Conservation (phyloP, 805 yeast genomes). For the Nakazawaea molendinolei region DNA sequence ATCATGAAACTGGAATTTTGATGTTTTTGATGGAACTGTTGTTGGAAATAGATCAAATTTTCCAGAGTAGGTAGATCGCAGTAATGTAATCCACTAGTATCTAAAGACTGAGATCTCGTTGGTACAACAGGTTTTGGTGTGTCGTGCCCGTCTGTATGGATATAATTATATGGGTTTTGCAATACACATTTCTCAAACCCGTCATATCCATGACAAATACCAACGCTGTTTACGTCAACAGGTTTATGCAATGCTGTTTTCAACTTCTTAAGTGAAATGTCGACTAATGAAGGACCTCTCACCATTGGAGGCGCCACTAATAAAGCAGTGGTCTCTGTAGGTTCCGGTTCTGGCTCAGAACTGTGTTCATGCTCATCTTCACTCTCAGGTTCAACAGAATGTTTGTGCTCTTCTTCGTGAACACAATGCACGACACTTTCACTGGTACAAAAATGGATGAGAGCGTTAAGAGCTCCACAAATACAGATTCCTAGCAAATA, state of each 20-base stretch:
- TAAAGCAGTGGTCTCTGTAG: slow-evolving; percentile 1
- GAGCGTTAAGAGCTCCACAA: slow-evolving; percentile 53
- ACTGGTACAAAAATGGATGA: slow-evolving; percentile 70
- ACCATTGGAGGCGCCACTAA: slow-evolving; percentile 6
- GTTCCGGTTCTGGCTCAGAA: background rate
- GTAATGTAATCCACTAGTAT: slow-evolving; percentile 18
- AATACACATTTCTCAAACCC: slow-evolving; percentile 15
- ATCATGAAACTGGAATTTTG: slow-evolving; percentile 24
- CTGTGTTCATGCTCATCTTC: background rate
- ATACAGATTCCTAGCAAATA: slow-evolving; percentile 47
- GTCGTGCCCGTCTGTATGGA: background rate
- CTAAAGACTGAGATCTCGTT: too few relatives aligned
- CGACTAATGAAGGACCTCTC: slow-evolving; percentile 20
- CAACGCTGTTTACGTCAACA: slow-evolving; percentile 1
- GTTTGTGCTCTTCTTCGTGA: slow-evolving; percentile 39
- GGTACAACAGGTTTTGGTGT: too few relatives aligned
- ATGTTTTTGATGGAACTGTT: slow-evolving; percentile 20
- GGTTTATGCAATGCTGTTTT: slow-evolving; percentile 17
- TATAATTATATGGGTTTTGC: too few relatives aligned
- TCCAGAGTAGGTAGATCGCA: slow-evolving; percentile 28
- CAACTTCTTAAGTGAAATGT: slow-evolving; percentile 23
- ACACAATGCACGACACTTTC: slow-evolving; percentile 84
- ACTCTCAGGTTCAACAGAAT: slow-evolving; percentile 6
- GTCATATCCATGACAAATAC: slow-evolving; percentile 23
- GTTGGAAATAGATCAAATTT: slow-evolving; percentile 24